These are phyloP conservation scores for Diaporthe velutina DNA, from an alignment of 2,329 filamentous ascomycete genomes.

Conservation along the genomic window DNA sequence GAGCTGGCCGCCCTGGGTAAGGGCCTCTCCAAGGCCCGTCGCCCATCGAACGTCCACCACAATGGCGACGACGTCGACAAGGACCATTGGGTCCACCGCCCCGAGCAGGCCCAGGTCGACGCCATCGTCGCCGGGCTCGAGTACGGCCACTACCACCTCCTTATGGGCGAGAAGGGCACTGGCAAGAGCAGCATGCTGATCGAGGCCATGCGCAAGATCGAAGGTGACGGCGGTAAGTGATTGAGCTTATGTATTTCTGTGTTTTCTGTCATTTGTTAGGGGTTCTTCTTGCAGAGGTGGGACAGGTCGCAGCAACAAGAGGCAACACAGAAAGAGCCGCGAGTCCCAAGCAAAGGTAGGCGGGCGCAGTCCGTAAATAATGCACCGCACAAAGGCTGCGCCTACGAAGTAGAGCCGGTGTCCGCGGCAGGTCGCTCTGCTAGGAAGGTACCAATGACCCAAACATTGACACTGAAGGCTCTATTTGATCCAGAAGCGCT, in stretches of 20 bases:
- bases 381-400: not conserved
- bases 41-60: constrained; percentile 12
- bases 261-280: not conserved
- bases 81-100: constrained; percentile 84
- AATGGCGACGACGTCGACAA: constrained; percentile 51
- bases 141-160: constrained; percentile 87
- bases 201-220: constrained; percentile 92
- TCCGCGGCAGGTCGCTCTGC: not conserved
- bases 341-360: not conserved
- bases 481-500: not conserved
- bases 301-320: constrained; percentile 1
- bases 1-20: constrained; percentile 80
- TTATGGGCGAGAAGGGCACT: constrained; percentile 95
- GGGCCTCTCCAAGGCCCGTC: constrained; percentile 59
- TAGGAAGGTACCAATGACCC: no score
- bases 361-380: not conserved
- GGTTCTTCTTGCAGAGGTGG: not conserved
- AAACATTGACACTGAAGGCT: not conserved
- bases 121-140: constrained; percentile 81
- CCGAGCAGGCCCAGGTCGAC: constrained; percentile 86
- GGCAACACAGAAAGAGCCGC: not conserved
- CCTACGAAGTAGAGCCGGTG: not conserved
- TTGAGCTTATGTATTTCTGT: not conserved
- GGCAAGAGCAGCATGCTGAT: constrained; percentile 97
- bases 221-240: constrained; percentile 75